Conservation (phyloP, 768 basidiomycete species). For the Pilatotrama ljubarskyi region DNA sequence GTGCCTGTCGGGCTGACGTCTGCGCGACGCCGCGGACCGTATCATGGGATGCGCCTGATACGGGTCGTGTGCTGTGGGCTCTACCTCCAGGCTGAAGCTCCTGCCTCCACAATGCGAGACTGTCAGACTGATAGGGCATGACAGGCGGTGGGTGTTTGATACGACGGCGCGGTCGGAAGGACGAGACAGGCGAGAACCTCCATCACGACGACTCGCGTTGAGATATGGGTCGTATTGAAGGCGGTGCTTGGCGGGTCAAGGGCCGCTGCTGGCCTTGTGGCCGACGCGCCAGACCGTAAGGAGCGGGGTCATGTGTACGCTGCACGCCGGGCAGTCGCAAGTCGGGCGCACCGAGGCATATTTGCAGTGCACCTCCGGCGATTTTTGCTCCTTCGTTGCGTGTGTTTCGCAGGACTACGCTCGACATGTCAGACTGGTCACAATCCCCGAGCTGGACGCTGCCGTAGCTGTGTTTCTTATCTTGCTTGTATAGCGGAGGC, state of each 20-base stretch:
- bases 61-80: neutral
- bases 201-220: neutral
- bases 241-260: neutral
- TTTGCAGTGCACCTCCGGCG: neutral
- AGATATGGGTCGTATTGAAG: neutral
- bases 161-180: neutral
- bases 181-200: neutral
- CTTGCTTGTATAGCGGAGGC: neutral
- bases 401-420: too few relatives aligned
- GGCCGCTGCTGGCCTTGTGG: too few relatives aligned
- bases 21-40: neutral
- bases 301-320: neutral
- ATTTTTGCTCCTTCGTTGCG: neutral
- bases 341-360: neutral
- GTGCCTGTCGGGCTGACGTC: conserved; percentile 6
- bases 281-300: neutral
- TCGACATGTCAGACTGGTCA: too few relatives aligned
- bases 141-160: conserved; percentile 1
- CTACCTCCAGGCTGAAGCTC: neutral
- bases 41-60: neutral
- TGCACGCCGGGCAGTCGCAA: neutral
- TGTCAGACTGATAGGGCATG: neutral
- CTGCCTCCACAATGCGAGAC: neutral
- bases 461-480: neutral
- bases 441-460: too few relatives aligned